A percentile compares a stretch with the other conserved stretches of the same genome.
phyloP scores from a whole-genome alignment of 441 rosid genomes.

The Rhodomyrtus psidioides region DNA sequence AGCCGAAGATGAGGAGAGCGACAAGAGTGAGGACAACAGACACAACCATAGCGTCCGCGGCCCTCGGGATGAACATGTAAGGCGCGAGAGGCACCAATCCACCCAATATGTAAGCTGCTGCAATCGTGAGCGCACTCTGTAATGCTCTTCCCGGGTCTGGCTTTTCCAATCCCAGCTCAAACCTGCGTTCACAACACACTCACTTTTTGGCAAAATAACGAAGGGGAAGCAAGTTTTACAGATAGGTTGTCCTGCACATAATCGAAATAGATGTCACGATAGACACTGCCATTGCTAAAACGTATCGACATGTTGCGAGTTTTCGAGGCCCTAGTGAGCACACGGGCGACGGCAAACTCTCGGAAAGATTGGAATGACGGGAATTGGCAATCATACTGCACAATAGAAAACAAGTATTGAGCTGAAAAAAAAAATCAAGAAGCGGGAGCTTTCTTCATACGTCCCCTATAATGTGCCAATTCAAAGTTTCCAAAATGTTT shows the following conservation, averaged over 20 bases:
- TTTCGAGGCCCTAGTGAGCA: neutral
- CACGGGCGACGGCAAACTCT: neutral
- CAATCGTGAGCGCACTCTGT: conserved; percentile 10
- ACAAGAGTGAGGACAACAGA: neutral
- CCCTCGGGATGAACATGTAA: neutral
- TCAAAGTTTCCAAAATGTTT: neutral
- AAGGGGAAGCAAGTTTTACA: neutral
- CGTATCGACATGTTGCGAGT: neutral
- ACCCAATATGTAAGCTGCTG: conserved; percentile 1
- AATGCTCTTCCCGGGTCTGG: conserved; percentile 12
- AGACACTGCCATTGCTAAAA: neutral
- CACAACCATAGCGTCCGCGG: neutral
- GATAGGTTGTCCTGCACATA: neutral
- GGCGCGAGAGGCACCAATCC: conserved; percentile 9
- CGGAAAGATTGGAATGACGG: neutral
- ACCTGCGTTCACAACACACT: conserved; percentile 3
- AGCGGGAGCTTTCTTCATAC: neutral
- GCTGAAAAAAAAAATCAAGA: neutral
- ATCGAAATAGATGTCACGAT: neutral
- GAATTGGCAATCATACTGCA: neutral
- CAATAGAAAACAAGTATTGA: neutral
- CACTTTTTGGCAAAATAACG: neutral
- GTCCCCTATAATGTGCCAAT: neutral
- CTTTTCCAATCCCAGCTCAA: conserved; percentile 12
- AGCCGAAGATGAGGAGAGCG: conserved; percentile 7